Base-by-base conservation (phyloP, 78 protist genomes). In the Mastigamoeba balamuthi region DNA sequence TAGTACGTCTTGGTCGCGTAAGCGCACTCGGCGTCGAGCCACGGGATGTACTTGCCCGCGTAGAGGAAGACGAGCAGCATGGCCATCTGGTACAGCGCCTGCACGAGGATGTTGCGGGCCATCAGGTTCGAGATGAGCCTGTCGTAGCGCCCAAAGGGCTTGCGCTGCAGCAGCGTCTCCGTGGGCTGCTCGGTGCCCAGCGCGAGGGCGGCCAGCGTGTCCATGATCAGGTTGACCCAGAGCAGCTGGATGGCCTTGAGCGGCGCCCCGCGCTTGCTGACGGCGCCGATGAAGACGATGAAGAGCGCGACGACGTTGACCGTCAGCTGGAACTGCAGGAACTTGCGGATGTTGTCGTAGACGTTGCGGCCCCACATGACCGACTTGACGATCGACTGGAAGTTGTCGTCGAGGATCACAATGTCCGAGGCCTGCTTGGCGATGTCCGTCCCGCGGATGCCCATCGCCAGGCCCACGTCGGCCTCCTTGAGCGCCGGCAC, bases 221-320 rank as follows among this genome's bases (percentile, higher is more conserved):
- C 99, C 99, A 98, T 98, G 85, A 98, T 96, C 35, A 98, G 84
- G 81, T 98, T 97, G 72, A 95, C 93, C 97, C 97, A 95, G n/a
- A 96, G 91, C 67, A 95, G 64, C 83, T 95, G 99, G 3, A 93
- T 86, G 36, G 96, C 88, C n/a, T 82, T 84, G 29, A 93, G 87
- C 23, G 95, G 95, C 28, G 90, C 68, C n/a, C 76, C 65, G n/a
- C 66, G 23, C 17, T 72, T 53, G 25, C 82, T 41, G 28, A 53
- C n/a, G 10, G 95, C 85, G 48, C 93, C 93, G 42, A 91, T 52
- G 72, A 94, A 75, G 7, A 95, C 93, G 3, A 94, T 69, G 3
- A 77, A 7, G 23, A 95, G 73, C 40, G 98, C 98, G 0, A 85
- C 91, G 1, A 92, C 30, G 84, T 94, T 94, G 52, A 94, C 96